A percentile compares a stretch with the other conserved stretches of the same genome.
These are phyloP conservation scores for Rickenella mellea DNA, from an alignment of 768 basidiomycete species.

Conservation along the genomic window DNA sequence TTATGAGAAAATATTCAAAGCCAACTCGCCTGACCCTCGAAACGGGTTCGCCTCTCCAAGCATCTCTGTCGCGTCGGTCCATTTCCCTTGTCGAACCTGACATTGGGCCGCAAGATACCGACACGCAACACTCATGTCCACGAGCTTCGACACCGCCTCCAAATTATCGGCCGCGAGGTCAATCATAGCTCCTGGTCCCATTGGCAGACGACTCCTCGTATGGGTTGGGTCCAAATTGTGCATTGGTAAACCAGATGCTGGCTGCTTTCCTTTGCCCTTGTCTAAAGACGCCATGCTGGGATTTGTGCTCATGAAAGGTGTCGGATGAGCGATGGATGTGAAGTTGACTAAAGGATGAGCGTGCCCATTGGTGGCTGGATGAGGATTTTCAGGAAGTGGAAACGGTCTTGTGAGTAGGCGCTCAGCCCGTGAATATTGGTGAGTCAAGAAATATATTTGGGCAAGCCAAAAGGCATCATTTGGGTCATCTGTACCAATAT, in stretches of 20 bases:
- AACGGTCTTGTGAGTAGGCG: conserved; percentile 85
- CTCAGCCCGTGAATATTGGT: conserved; percentile 92
- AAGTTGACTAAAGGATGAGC: conserved; percentile 28
- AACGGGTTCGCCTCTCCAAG: conserved; percentile 92
- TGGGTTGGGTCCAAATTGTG: not conserved
- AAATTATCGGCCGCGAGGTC: conserved; percentile 58
- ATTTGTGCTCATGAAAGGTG: conserved; percentile 24
- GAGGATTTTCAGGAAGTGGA: conserved; percentile 31
- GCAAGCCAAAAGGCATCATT: conserved; percentile 99
- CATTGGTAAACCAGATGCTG: not conserved
- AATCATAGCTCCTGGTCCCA: conserved; percentile 63
- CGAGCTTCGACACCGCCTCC: conserved; percentile 63
- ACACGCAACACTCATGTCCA: conserved; percentile 93
- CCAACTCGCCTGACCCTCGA: conserved; percentile 46
- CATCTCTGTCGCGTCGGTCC: conserved; percentile 86
- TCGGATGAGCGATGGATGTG: conserved; percentile 19
- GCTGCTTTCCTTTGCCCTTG: conserved; percentile 57
- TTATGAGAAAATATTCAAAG: not conserved
- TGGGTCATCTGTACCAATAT: conserved; percentile 57
- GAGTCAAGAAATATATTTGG: conserved; percentile 92
- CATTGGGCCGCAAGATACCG: conserved; percentile 96
- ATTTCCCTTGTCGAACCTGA: conserved; percentile 86
- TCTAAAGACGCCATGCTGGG: conserved; percentile 1
- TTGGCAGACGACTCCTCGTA: conserved; percentile 39
- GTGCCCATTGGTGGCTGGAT: conserved; percentile 11